Evolutionary conservation across 768 basidiomycete genomes (phyloP).

Genomic region (Tulasnella sp.): DNA sequence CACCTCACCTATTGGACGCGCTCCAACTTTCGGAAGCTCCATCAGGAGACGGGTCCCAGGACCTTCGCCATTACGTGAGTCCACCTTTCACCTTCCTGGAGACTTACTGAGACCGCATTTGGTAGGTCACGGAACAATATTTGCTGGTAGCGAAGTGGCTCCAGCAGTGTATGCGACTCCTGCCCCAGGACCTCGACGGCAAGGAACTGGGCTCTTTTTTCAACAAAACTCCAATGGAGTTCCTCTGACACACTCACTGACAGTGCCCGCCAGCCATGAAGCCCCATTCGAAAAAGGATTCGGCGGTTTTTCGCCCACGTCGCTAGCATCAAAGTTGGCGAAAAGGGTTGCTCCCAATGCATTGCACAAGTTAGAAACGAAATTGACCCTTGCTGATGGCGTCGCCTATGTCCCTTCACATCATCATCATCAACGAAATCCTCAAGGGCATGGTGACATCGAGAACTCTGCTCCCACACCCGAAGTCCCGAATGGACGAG

Average conservation of each 20-base stretch:
- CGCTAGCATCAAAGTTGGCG: not conserved
- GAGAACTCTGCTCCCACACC: no score
- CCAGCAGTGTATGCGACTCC: no score
- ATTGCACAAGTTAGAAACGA: not conserved
- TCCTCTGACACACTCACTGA: not conserved
- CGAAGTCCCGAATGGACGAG: no score
- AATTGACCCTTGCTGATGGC: not conserved
- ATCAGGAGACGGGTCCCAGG: not conserved
- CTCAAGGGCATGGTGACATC: not conserved
- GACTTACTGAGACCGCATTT: not conserved
- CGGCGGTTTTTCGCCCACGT: constrained; percentile 27
- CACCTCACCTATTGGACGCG: not conserved
- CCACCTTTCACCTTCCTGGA: not conserved
- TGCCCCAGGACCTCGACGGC: not conserved
- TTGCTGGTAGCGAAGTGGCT: not conserved
- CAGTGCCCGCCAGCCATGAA: not conserved
- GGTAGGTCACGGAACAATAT: not conserved
- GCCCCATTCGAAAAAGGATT: constrained; percentile 20
- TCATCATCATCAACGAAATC: no score
- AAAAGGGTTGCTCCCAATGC: not conserved
- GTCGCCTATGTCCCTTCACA: constrained; percentile 3
- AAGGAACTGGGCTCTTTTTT: constrained; percentile 3
- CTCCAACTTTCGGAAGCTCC: not conserved
- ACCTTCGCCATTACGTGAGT: not conserved
- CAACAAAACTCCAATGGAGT: not conserved